Conservation (phyloP, 2,329 filamentous ascomycete genomes). For the Albifimbria verrucaria region DNA sequence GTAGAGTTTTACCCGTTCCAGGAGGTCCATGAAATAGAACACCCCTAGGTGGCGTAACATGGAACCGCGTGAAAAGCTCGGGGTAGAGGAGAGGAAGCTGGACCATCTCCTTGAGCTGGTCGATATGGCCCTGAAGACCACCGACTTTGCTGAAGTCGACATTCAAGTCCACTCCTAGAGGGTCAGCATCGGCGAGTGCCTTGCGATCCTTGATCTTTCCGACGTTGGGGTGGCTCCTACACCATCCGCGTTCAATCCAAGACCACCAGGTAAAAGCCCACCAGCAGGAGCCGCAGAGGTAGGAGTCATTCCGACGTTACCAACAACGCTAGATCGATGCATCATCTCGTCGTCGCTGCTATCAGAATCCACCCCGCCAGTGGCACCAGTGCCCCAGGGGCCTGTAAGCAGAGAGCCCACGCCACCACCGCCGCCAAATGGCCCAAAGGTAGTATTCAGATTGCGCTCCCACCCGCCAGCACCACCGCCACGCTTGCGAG, state of each 20-base stretch:
- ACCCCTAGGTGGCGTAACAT: conserved; percentile 89
- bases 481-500: conserved; percentile 59
- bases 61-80: conserved; percentile 86
- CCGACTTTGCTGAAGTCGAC: conserved; percentile 95
- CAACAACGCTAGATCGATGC: conserved; percentile 54
- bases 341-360: conserved; percentile 91
- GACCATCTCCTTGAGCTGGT: conserved; percentile 98
- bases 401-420: conserved; percentile 69
- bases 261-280: conserved; percentile 39
- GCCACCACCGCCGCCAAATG: conserved; percentile 83
- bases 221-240: conserved; percentile 67
- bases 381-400: conserved; percentile 66
- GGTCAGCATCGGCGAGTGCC: conserved; percentile 87
- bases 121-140: conserved; percentile 88
- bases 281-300: conserved; percentile 44
- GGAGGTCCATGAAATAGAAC: conserved; percentile 96
- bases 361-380: conserved; percentile 83
- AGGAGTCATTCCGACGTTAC: conserved; percentile 61
- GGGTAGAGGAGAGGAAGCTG: conserved; percentile 90
- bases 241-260: conserved; percentile 39
- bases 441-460: conserved; percentile 85
- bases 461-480: conserved; percentile 69
- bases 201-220: conserved; percentile 94
- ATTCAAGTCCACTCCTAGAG: conserved; percentile 85
- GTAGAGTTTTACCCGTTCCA: conserved; percentile 95